These are phyloP conservation scores for Sparassis latifolia DNA, from an alignment of 1,284 basidiomycete species.

Conservation along the genomic window DNA sequence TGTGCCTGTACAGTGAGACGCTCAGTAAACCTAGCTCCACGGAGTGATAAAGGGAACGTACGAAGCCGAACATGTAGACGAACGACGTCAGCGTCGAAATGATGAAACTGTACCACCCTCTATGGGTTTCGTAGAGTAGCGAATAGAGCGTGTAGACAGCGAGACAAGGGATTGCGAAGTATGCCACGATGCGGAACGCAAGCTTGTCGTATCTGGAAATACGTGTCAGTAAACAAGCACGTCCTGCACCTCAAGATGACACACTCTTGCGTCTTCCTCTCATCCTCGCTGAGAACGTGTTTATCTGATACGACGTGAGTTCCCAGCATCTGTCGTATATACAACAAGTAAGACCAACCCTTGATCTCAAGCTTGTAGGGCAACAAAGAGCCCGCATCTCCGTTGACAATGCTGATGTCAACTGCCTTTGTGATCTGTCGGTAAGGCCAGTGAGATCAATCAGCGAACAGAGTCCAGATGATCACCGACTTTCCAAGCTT, in stretches of 20 bases:
- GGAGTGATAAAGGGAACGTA: conserved; percentile 36
- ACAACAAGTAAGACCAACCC: conserved; percentile 37
- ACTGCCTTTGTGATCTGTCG: conserved; percentile 79
- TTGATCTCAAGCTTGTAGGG: conserved; percentile 82
- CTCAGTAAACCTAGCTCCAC: conserved; percentile 3
- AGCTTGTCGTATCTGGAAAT: conserved; percentile 68
- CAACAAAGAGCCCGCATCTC: conserved; percentile 55
- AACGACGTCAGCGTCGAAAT: conserved; percentile 85
- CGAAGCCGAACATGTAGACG: conserved; percentile 96
- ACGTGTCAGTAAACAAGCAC: conserved; percentile 7
- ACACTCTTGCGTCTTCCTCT: conserved; percentile 96
- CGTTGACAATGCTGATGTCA: conserved; percentile 64
- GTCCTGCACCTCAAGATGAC: conserved; percentile 19
- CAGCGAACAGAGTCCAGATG: background rate
- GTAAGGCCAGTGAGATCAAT: conserved; percentile 4
- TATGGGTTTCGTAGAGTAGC: conserved; percentile 82
- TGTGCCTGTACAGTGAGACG: conserved; percentile 52
- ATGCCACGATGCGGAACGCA: conserved; percentile 89
- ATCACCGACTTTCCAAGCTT: conserved; percentile 86
- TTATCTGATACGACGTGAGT: conserved; percentile 55
- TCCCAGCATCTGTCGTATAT: background rate
- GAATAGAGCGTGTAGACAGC: conserved; percentile 88
- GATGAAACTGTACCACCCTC: conserved; percentile 93
- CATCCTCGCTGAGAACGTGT: conserved; percentile 88
- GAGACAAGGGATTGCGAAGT: conserved; percentile 79